These are phyloP conservation scores for Aspergillus diversus DNA, from an alignment of 495 filamentous ascomycete genomes.

Conservation along the genomic window DNA sequence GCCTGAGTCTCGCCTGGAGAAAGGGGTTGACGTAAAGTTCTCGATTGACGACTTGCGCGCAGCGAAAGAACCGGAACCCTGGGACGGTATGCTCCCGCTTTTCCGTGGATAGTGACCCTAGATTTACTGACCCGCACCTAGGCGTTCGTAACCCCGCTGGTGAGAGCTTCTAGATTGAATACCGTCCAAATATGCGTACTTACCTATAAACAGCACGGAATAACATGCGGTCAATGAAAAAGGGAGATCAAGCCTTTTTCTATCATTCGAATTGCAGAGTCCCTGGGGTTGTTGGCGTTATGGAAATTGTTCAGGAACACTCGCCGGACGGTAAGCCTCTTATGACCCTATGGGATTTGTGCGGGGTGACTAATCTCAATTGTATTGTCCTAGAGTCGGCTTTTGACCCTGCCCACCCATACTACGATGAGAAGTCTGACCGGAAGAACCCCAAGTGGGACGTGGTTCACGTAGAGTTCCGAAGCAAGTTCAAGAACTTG, in stretches of 20 bases:
- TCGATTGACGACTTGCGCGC: slow-evolving; percentile 88
- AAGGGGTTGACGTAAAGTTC: slow-evolving; percentile 85
- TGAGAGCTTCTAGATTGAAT: slow-evolving; percentile 31
- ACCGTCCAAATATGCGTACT: slow-evolving; percentile 12
- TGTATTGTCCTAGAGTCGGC: slow-evolving; percentile 63
- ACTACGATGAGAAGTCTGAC: slow-evolving; percentile 76
- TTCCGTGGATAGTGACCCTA: background rate
- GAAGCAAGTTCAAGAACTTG: slow-evolving; percentile 73
- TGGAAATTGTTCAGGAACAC: slow-evolving; percentile 88
- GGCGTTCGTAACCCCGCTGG: slow-evolving; percentile 62
- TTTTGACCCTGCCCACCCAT: slow-evolving; percentile 75
- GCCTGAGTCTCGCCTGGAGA: slow-evolving; percentile 83
- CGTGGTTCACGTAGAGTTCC: slow-evolving; percentile 84
- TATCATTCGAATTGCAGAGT: slow-evolving; percentile 96
- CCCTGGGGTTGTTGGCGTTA: slow-evolving; percentile 88
- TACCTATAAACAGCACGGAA: slow-evolving; percentile 64
- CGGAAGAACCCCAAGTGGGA: slow-evolving; percentile 87
- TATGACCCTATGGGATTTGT: background rate
- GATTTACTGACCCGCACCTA: slow-evolving; percentile 32
- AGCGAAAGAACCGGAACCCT: slow-evolving; percentile 74
- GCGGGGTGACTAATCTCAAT: slow-evolving; percentile 16
- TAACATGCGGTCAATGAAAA: slow-evolving; percentile 86
- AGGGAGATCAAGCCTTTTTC: slow-evolving; percentile 92
- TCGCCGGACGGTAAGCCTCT: slow-evolving; percentile 66
- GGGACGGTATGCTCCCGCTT: slow-evolving; percentile 70